A percentile compares a stretch with the other conserved stretches of the same genome.
Evolutionary conservation across 2,329 filamentous ascomycete species (phyloP).

Genomic region (Cercospora sojina): DNA sequence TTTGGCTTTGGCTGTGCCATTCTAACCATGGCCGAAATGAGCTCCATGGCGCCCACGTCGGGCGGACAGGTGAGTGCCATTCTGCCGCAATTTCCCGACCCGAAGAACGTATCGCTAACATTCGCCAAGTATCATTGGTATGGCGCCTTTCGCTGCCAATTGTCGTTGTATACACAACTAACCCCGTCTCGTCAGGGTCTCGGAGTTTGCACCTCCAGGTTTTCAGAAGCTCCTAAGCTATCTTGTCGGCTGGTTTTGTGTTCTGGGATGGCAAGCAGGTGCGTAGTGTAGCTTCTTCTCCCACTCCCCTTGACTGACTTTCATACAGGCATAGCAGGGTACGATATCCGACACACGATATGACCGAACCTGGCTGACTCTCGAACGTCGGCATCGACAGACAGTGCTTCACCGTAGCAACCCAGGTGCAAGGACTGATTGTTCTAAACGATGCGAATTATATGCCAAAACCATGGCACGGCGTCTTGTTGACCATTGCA

Average conservation of each 20-base stretch:
- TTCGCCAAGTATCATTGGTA: slow-evolving; percentile 27
- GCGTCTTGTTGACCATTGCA: slow-evolving; percentile 42
- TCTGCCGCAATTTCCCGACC: not conserved
- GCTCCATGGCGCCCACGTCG: slow-evolving; percentile 36
- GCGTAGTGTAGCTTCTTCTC: not conserved
- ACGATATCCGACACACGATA: not conserved
- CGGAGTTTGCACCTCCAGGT: slow-evolving; percentile 43
- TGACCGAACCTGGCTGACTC: not conserved
- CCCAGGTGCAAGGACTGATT: slow-evolving; percentile 48
- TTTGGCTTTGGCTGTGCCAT: slow-evolving; percentile 29
- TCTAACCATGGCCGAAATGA: slow-evolving; percentile 30
- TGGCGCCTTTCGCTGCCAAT: not conserved
- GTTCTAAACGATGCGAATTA: slow-evolving; percentile 47
- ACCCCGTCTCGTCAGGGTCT: slow-evolving; percentile 32
- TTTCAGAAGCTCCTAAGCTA: slow-evolving; percentile 47
- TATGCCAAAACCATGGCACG: slow-evolving; percentile 45
- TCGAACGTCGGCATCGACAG: not conserved
- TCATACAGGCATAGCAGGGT: slow-evolving; percentile 35
- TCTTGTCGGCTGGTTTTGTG: slow-evolving; percentile 44
- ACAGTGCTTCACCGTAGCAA: slow-evolving; percentile 47
- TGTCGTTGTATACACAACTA: not conserved
- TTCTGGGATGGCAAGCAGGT: slow-evolving; percentile 42
- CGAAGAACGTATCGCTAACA: not conserved
- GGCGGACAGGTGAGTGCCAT: slow-evolving; percentile 32
- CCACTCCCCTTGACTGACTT: not conserved